Conservation (phyloP, 140 eudicot genomes). For the Eryngium alpinum region DNA sequence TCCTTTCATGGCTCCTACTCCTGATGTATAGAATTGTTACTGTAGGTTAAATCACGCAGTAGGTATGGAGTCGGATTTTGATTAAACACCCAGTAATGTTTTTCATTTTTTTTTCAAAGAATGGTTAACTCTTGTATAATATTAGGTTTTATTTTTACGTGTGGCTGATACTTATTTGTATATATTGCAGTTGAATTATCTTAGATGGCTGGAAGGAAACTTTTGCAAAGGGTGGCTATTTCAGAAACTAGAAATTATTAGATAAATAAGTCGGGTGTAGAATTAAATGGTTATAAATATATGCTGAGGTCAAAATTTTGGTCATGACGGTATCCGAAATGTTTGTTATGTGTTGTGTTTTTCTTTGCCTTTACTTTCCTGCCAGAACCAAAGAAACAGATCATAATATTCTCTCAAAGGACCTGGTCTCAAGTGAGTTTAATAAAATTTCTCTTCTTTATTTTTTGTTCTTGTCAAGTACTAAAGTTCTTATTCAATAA, state of each 20-base stretch:
- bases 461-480: no score
- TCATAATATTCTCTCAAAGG: conserved; percentile 59
- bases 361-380: conserved; percentile 77
- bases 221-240: conserved; percentile 32
- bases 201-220: conserved; percentile 46
- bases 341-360: conserved; percentile 54
- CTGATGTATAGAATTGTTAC: conserved; percentile 32
- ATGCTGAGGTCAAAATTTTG: conserved; percentile 33
- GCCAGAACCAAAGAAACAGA: conserved; percentile 44
- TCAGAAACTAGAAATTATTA: conserved; percentile 26
- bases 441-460: no score
- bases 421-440: conserved; percentile 68
- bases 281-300: conserved; percentile 19
- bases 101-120: background rate
- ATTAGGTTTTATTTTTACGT: conserved; percentile 14
- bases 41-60: conserved; percentile 33
- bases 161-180: conserved; percentile 4
- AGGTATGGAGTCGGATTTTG: conserved; percentile 30
- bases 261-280: conserved; percentile 10
- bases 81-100: background rate
- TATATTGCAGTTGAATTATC: conserved; percentile 30
- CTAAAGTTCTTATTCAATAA: no score
- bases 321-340: conserved; percentile 63
- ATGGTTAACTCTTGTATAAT: background rate
- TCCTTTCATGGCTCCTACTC: conserved; percentile 9